Percentiles rank a stretch among this genome's conserved stretches.
These are phyloP conservation scores for Pistacia atlantica DNA, from an alignment of 345 rosid species.

Conservation along the genomic window DNA sequence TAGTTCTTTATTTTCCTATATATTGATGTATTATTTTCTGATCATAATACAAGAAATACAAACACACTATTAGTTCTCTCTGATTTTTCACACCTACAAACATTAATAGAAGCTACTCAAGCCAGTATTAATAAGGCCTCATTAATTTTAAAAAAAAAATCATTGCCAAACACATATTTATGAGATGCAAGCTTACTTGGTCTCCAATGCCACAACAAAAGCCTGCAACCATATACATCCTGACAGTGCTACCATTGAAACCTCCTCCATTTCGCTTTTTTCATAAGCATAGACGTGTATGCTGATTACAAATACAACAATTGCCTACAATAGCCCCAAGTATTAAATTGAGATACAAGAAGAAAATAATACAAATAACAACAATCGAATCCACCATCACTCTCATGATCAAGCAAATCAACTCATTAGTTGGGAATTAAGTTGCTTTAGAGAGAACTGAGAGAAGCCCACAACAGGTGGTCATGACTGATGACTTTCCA, in stretches of 20 bases:
- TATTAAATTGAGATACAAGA: background rate
- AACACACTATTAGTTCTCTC: too few relatives aligned
- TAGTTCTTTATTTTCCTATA: too few relatives aligned
- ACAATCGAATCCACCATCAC: background rate
- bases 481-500: background rate
- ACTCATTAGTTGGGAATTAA: background rate
- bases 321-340: constrained; percentile 60
- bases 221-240: constrained; percentile 99
- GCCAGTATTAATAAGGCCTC: background rate
- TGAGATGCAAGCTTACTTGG: constrained; percentile 61
- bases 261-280: constrained; percentile 96
- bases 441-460: background rate
- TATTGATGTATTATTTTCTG: too few relatives aligned
- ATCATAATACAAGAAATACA: too few relatives aligned
- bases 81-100: background rate
- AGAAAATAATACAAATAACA: background rate
- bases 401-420: background rate
- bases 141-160: background rate
- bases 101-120: background rate
- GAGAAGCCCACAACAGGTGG: background rate
- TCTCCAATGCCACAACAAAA: constrained; percentile 87
- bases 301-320: constrained; percentile 82
- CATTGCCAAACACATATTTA: background rate
- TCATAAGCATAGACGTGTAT: constrained; percentile 84
- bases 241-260: constrained; percentile 93